Evolutionary conservation across 768 basidiomycete genomes (phyloP).

Genomic region (Scleroderma citrinum): DNA sequence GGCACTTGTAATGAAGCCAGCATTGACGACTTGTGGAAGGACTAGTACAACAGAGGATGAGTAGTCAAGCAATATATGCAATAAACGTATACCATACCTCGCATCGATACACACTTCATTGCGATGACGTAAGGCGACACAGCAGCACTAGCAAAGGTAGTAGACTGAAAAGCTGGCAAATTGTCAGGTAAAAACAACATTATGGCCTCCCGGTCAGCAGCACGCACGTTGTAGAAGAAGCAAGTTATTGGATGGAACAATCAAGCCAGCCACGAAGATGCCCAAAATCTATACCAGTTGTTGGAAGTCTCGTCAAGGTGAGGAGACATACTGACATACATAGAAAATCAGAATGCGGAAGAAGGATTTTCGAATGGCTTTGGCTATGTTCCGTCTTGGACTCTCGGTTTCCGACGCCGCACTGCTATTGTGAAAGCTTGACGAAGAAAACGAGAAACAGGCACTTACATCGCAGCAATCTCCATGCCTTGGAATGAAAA

Average conservation of each 20-base stretch:
- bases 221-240: conserved; percentile 38
- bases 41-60: conserved; percentile 24
- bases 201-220: conserved; percentile 17
- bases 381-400: conserved; percentile 72
- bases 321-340: conserved; percentile 26
- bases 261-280: conserved; percentile 64
- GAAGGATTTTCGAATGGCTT: conserved; percentile 72
- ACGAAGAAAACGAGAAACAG: conserved; percentile 15
- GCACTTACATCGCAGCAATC: conserved; percentile 57
- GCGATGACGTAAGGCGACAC: conserved; percentile 82
- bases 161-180: conserved; percentile 36
- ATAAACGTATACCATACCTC: conserved; percentile 28
- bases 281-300: conserved; percentile 47
- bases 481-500: conserved; percentile 82
- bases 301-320: neutral
- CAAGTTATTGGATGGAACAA: conserved; percentile 60
- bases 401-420: conserved; percentile 74
- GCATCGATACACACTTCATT: conserved; percentile 61
- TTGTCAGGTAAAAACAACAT: conserved; percentile 14
- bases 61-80: neutral
- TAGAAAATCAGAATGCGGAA: conserved; percentile 79
- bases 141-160: conserved; percentile 53
- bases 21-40: conserved; percentile 65
- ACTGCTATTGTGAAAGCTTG: conserved; percentile 26
- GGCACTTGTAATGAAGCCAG: conserved; percentile 62